These are phyloP conservation scores for Ogataea siamensis DNA, from an alignment of 805 yeast genomes.

Conservation along the genomic window DNA sequence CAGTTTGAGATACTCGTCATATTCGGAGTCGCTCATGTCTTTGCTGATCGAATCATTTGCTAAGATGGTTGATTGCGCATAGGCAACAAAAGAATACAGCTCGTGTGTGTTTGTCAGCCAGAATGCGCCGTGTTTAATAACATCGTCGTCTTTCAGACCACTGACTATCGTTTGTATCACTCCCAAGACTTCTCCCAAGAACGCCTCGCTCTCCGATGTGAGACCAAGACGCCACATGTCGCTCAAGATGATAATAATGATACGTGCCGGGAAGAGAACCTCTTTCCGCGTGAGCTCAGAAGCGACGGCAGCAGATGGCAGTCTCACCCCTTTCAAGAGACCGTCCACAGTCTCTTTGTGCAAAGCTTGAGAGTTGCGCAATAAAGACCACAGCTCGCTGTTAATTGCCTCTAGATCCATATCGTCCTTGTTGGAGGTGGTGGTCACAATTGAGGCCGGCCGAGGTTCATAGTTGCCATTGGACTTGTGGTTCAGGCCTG, in stretches of 20 bases:
- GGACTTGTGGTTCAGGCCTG: slow-evolving; percentile 16
- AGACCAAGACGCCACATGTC: slow-evolving; percentile 99
- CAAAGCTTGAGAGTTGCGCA: slow-evolving; percentile 68
- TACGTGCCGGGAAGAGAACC: slow-evolving; percentile 93
- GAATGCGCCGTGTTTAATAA: slow-evolving; percentile 90
- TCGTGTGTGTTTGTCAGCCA: slow-evolving; percentile 98
- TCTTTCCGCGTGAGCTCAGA: slow-evolving; percentile 83
- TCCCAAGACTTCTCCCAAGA: slow-evolving; percentile 83
- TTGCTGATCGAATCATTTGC: slow-evolving; percentile 76
- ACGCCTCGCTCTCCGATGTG: slow-evolving; percentile 86
- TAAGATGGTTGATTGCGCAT: slow-evolving; percentile 88
- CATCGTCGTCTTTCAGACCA: slow-evolving; percentile 77
- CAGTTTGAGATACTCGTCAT: slow-evolving; percentile 81
- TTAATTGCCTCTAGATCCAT: slow-evolving; percentile 65
- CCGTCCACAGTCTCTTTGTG: slow-evolving; percentile 87
- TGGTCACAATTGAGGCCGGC: slow-evolving; percentile 62
- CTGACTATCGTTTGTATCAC: slow-evolving; percentile 84
- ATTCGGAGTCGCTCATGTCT: slow-evolving; percentile 88
- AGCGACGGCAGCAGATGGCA: slow-evolving; percentile 84
- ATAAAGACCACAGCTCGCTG: slow-evolving; percentile 67
- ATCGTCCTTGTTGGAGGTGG: slow-evolving; percentile 43
- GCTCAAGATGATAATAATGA: slow-evolving; percentile 83
- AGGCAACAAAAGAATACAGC: slow-evolving; percentile 87
- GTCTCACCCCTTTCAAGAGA: slow-evolving; percentile 74
- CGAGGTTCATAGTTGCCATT: slow-evolving; percentile 45